These are phyloP conservation scores for Telopea speciosissima DNA, from an alignment of 177 flowering plant genomes.

Conservation along the genomic window DNA sequence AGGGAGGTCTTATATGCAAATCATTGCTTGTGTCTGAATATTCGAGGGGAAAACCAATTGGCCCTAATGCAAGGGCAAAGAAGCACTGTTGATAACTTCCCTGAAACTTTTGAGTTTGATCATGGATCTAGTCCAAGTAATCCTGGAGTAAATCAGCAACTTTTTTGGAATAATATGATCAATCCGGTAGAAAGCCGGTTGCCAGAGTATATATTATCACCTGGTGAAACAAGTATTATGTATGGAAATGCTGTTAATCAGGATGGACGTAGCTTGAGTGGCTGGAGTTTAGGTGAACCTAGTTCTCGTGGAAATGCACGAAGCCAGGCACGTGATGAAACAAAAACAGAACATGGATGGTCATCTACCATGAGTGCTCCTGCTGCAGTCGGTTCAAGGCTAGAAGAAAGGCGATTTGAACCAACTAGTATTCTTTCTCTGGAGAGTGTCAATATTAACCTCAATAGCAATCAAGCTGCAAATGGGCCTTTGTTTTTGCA, in stretches of 20 bases:
- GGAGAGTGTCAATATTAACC: conserved; percentile 28
- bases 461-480: conserved; percentile 15
- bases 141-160: conserved; percentile 34
- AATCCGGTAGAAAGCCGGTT: conserved; percentile 41
- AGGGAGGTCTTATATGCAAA: not conserved
- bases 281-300: conserved; percentile 50
- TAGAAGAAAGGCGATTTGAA: conserved; percentile 35
- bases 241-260: conserved; percentile 23
- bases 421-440: conserved; percentile 24
- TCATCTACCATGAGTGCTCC: conserved; percentile 24
- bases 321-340: conserved; percentile 30
- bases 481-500: conserved; percentile 29
- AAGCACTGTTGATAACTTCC: conserved; percentile 31
- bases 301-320: conserved; percentile 36
- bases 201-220: conserved; percentile 32
- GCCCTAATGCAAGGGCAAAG: conserved; percentile 51
- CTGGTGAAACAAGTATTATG: conserved; percentile 27
- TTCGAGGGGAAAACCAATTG: conserved; percentile 4
- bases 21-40: not conserved
- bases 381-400: conserved; percentile 31
- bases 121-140: conserved; percentile 45
- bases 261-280: conserved; percentile 29
- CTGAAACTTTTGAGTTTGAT: conserved; percentile 50
- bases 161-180: conserved; percentile 37
- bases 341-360: conserved; percentile 46